These are phyloP conservation scores for Monilinia vaccinii-corymbosi DNA, from an alignment of 2,329 filamentous ascomycete genomes.

Conservation along the genomic window DNA sequence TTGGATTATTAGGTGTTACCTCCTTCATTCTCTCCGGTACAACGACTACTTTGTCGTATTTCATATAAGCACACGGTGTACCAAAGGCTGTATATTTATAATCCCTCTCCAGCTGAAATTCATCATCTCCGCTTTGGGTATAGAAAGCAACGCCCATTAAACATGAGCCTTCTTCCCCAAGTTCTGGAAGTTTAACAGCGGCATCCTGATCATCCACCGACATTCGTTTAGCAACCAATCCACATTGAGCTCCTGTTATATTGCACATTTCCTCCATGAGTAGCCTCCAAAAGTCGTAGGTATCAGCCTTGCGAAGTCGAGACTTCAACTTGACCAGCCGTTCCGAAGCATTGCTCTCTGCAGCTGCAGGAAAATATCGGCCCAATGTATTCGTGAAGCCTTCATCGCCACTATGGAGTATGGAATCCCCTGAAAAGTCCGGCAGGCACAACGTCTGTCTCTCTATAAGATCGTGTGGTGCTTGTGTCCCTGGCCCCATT, in stretches of 20 bases:
- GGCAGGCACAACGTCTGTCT: constrained; percentile 27
- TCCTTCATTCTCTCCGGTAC: constrained; percentile 53
- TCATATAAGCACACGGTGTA: constrained; percentile 58
- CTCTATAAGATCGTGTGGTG: constrained; percentile 18
- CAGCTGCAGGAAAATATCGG: constrained; percentile 33
- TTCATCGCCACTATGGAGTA: constrained; percentile 25
- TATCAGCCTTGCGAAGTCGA: constrained; percentile 41
- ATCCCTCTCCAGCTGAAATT: constrained; percentile 45
- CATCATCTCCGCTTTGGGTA: constrained; percentile 49
- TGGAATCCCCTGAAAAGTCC: constrained; percentile 18
- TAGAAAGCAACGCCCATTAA: constrained; percentile 59
- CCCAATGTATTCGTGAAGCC: constrained; percentile 24
- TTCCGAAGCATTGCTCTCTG: constrained; percentile 53
- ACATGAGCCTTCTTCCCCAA: constrained; percentile 52
- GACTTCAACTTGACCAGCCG: constrained; percentile 50
- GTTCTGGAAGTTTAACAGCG: constrained; percentile 50
- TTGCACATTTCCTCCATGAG: constrained; percentile 55
- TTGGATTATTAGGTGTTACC: constrained; percentile 52
- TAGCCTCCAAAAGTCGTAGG: constrained; percentile 53
- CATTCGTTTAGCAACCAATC: constrained; percentile 58
- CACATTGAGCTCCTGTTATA: constrained; percentile 56
- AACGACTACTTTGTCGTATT: constrained; percentile 61
- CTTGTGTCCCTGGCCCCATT: constrained; percentile 7
- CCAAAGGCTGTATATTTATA: constrained; percentile 55
- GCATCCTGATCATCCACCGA: constrained; percentile 48